Evolutionary conservation across 495 filamentous ascomycete genomes (phyloP).

Genomic region (Aspergillus sclerotiicarbonarius): DNA sequence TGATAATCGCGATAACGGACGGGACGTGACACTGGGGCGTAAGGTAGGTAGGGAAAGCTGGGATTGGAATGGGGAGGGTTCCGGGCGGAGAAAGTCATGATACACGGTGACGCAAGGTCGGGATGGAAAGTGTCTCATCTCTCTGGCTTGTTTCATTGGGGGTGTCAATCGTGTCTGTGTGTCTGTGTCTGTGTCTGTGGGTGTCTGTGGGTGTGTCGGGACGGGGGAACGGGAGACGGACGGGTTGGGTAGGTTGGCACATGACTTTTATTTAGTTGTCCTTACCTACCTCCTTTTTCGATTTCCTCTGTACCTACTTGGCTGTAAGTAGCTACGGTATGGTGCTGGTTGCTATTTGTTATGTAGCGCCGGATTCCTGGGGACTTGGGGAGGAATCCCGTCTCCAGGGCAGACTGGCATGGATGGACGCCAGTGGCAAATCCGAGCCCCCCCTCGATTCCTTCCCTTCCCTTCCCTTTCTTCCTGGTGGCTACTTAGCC

Average conservation of each 20-base stretch:
- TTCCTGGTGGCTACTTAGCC: not conserved
- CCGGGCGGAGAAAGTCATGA: slow-evolving; percentile 12
- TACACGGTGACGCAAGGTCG: slow-evolving; percentile 13
- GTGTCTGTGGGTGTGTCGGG: too few species aligned
- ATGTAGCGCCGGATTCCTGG: too few species aligned
- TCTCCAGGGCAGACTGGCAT: not conserved
- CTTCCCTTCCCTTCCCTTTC: not conserved
- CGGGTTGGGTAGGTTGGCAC: too few species aligned
- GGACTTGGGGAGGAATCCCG: not conserved
- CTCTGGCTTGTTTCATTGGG: not conserved
- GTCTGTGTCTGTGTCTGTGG: not conserved
- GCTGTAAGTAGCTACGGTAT: too few species aligned
- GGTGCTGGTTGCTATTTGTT: too few species aligned
- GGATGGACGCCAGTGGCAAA: not conserved
- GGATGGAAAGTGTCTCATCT: not conserved
- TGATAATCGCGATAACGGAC: not conserved
- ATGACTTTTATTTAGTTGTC: too few species aligned
- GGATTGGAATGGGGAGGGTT: not conserved
- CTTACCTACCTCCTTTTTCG: too few species aligned
- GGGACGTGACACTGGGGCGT: not conserved
- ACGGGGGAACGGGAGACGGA: too few species aligned
- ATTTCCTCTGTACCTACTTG: too few species aligned
- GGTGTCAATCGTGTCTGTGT: too few species aligned
- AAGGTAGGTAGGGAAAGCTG: too few species aligned
- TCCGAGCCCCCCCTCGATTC: not conserved